Conservation (phyloP, 805 yeast species). For the Zygosaccharomyces kombuchaensis region DNA sequence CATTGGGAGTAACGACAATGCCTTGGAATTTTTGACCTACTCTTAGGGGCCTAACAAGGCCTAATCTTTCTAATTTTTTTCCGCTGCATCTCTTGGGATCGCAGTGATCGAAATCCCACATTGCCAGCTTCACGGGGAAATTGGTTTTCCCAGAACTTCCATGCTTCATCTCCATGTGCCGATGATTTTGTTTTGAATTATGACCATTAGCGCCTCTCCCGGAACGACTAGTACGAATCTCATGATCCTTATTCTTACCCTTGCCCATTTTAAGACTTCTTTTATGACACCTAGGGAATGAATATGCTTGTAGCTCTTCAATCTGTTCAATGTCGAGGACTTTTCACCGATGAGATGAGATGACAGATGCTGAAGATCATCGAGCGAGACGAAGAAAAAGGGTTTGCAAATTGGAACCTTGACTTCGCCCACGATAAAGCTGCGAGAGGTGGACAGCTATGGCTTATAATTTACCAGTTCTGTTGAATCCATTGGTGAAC, state of each 20-base stretch:
- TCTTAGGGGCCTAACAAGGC: conserved; percentile 69
- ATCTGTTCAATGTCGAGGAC: neutral
- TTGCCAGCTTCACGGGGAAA: conserved; percentile 83
- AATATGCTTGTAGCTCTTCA: neutral
- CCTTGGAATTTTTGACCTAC: conserved; percentile 95
- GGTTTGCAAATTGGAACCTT: conserved; percentile 1
- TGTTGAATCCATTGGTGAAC: conserved; percentile 61
- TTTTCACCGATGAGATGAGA: neutral
- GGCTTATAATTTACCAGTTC: conserved; percentile 45
- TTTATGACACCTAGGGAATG: neutral
- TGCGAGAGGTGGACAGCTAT: conserved; percentile 4
- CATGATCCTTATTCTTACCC: conserved; percentile 46
- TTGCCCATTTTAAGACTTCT: conserved; percentile 31
- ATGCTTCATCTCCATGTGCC: conserved; percentile 37
- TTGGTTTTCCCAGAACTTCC: conserved; percentile 36
- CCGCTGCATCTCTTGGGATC: conserved; percentile 98
- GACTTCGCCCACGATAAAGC: neutral
- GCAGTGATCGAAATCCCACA: conserved; percentile 99
- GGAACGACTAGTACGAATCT: conserved; percentile 34
- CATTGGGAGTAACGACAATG: conserved; percentile 88
- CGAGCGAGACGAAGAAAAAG: conserved; percentile 5
- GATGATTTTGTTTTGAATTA: conserved; percentile 50
- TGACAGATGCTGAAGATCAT: neutral
- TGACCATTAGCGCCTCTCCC: conserved; percentile 52
- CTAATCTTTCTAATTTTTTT: conserved; percentile 84